Percentiles rank a stretch among this genome's conserved stretches.
These are phyloP conservation scores for Aspergillus panamensis DNA, from an alignment of 495 filamentous ascomycete genomes.

Conservation along the genomic window DNA sequence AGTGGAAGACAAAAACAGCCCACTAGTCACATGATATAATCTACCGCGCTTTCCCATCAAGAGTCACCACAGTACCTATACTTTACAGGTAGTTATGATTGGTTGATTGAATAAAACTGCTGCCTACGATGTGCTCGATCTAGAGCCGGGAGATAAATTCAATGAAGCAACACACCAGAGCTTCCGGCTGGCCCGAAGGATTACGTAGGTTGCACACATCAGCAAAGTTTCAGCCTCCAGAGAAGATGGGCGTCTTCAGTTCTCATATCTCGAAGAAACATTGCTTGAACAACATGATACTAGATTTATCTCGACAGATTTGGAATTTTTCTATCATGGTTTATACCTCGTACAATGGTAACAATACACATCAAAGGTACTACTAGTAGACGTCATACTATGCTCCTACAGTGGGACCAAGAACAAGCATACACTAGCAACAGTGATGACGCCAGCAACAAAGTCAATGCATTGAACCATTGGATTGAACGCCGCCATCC, in stretches of 20 bases:
- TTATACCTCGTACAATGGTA: background rate
- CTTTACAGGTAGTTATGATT: background rate
- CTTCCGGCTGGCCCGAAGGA: background rate
- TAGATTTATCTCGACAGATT: too few relatives aligned
- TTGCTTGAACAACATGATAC: too few relatives aligned
- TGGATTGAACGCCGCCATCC: background rate
- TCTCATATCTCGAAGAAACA: too few relatives aligned
- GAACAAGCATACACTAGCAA: too few relatives aligned
- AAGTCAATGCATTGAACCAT: background rate
- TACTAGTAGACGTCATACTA: background rate
- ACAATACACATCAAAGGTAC: background rate
- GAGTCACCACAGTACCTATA: background rate
- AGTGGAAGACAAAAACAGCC: too few relatives aligned
- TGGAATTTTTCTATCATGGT: too few relatives aligned
- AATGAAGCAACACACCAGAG: background rate
- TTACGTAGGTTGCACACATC: background rate
- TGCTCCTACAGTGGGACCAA: background rate
- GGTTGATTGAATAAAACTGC: background rate
- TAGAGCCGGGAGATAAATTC: background rate
- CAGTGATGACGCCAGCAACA: constrained; percentile 16
- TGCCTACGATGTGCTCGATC: background rate
- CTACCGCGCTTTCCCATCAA: too few relatives aligned
- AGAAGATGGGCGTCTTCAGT: too few relatives aligned
- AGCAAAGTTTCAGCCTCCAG: too few relatives aligned
- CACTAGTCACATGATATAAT: too few relatives aligned